Evolutionary conservation across 805 yeast genomes (phyloP).

Genomic region (Candida methanosorbosa): DNA sequence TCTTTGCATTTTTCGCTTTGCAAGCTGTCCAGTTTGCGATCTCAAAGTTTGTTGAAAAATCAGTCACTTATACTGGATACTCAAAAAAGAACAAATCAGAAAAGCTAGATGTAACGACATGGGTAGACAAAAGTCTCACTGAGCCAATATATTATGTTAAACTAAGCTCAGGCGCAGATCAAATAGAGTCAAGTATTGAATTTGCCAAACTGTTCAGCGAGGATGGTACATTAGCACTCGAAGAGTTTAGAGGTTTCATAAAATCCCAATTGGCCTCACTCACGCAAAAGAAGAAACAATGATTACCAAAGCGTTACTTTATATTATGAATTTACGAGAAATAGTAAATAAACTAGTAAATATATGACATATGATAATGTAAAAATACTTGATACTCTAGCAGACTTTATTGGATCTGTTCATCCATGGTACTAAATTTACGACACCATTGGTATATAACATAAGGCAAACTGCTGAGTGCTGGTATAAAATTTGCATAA

Average conservation of each 20-base stretch:
- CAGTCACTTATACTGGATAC: constrained; percentile 39
- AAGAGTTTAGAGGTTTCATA: constrained; percentile 22
- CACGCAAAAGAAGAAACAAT: constrained; percentile 14
- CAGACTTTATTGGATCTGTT: constrained; percentile 4
- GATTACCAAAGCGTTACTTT: too few relatives aligned
- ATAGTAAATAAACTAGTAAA: too few relatives aligned
- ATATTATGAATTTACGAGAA: too few relatives aligned
- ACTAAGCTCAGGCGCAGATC: constrained; percentile 1
- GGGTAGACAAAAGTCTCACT: constrained; percentile 25
- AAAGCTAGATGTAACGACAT: constrained; percentile 29
- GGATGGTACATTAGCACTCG: constrained; percentile 34
- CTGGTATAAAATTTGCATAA: constrained; percentile 37
- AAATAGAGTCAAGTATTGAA: constrained; percentile 23
- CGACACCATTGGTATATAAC: constrained; percentile 23
- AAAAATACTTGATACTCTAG: too few relatives aligned
- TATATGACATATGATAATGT: background rate
- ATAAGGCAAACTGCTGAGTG: constrained; percentile 33
- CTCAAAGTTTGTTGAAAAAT: constrained; percentile 27
- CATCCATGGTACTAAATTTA: constrained; percentile 22
- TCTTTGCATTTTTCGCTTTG: constrained; percentile 29
- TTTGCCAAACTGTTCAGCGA: constrained; percentile 37
- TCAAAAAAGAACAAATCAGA: constrained; percentile 20
- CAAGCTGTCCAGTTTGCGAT: constrained; percentile 28
- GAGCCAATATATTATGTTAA: constrained; percentile 32
- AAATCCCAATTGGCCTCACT: constrained; percentile 6